A percentile compares a stretch with the other conserved stretches of the same genome.
These are phyloP conservation scores for Laetiporus sulphureus DNA, from an alignment of 1,284 basidiomycete species.

Conservation along the genomic window DNA sequence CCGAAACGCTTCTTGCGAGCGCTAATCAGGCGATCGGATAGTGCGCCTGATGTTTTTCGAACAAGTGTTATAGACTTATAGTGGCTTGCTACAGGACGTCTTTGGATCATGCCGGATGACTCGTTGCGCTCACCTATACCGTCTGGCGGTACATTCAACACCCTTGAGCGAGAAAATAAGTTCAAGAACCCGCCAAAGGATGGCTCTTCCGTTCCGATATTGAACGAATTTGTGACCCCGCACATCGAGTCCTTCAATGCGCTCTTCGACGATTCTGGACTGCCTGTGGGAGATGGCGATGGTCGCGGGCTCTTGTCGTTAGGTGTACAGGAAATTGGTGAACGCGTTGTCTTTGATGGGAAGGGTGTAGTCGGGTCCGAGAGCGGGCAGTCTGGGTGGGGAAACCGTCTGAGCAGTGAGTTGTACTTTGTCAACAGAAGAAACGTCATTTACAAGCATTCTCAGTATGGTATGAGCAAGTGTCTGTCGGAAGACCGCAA, in stretches of 20 bases:
- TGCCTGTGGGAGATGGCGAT: conserved; percentile 66
- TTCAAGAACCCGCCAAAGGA: conserved; percentile 77
- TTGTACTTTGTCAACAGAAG: conserved; percentile 14
- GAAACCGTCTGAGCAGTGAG: conserved; percentile 79
- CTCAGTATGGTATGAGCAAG: conserved; percentile 86
- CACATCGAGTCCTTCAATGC: conserved; percentile 98
- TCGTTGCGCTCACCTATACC: conserved; percentile 14
- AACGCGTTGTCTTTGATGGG: conserved; percentile 92
- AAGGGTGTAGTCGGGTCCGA: conserved; percentile 45
- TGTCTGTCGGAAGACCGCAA: conserved; percentile 82
- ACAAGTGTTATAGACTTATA: no score
- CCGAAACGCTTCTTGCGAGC: no score
- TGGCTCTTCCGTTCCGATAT: conserved; percentile 70
- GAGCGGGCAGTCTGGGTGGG: conserved; percentile 57
- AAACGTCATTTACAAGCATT: conserved; percentile 4
- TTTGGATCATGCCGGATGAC: conserved; percentile 33
- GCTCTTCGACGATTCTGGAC: conserved; percentile 81
- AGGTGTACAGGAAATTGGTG: conserved; percentile 80
- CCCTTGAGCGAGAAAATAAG: conserved; percentile 74
- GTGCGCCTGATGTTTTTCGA: no score
- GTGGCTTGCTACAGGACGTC: no score
- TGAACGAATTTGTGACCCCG: conserved; percentile 91
- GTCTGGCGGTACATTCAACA: conserved; percentile 65
- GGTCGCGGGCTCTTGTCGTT: conserved; percentile 79
- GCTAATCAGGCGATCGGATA: no score